A percentile compares a stretch with the other conserved stretches of the same genome.
Evolutionary conservation across 148 eudicot genomes (phyloP).

Genomic region (Dysphania ambrosioides): DNA sequence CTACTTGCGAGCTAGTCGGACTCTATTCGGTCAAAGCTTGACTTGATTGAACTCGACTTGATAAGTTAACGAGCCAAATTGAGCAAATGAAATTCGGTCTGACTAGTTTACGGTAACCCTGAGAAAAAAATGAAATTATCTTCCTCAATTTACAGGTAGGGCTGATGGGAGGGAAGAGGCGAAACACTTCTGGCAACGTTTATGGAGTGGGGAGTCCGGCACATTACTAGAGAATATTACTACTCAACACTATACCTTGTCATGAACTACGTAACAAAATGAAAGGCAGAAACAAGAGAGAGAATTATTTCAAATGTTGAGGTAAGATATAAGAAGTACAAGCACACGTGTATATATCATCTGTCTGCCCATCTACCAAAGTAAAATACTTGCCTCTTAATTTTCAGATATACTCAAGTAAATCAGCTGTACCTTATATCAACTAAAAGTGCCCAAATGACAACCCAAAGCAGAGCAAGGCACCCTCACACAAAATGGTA

Average conservation of each 20-base stretch:
- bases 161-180: not conserved
- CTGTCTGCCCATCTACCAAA: not conserved
- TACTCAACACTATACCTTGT: not conserved
- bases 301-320: not conserved
- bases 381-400: constrained; percentile 1
- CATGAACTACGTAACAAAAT: not conserved
- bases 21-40: too few relatives aligned
- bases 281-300: not conserved
- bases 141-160: not conserved
- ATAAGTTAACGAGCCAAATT: too few relatives aligned
- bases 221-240: not conserved
- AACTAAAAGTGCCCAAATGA: not conserved
- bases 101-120: not conserved
- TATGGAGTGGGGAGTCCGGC: not conserved
- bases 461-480: not conserved
- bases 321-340: not conserved
- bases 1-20: too few relatives aligned
- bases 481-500: not conserved
- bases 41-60: too few relatives aligned
- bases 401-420: not conserved
- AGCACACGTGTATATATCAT: not conserved
- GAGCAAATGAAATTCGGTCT: too few relatives aligned
- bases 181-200: not conserved
- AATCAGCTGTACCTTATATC: not conserved
- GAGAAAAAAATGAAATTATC: not conserved